Base-by-base conservation (phyloP, 2,329 filamentous ascomycete genomes). In the Gyromitra esculenta region DNA sequence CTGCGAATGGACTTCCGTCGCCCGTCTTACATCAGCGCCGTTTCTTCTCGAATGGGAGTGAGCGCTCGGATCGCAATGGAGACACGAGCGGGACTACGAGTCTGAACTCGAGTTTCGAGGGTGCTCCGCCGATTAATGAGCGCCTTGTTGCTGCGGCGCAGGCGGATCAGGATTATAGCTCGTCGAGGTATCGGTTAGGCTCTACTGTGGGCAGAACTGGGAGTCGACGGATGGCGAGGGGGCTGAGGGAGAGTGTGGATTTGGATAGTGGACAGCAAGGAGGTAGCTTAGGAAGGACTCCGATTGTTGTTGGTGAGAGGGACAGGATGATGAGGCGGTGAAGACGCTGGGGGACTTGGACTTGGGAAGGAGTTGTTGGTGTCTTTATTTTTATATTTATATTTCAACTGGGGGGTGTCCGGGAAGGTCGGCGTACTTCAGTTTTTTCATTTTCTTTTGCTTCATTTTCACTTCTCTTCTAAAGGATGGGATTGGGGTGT, bases 171-270 rank as follows among this genome's bases (percentile, higher is more conserved):
- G 57, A 60, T 35, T 60, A 60, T 60, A 15, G 35, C 21, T 54
- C 50, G 21, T 54, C 50, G 15, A 41, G 57, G n/a, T 60, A 41
- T 25, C 57, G 57, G 2, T 25, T 54, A 21, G 9, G 50, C 21
- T 59, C 64, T 25, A 31, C 25, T 31, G 41, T 57, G 39, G 37
- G 50, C 9, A 54, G 50, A 21, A 54, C 52, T 43, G 39, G 57
- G 35, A 54, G 59, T 21, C 70, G 75, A 52, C 59, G 75, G 25
- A n/a, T 71, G n/a, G 41, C 35, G 9, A 60, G 75, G 37, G 62
- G 48, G 5, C 8, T 77, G 41, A 77, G 75, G 52, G 77, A 77
- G 69, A 75, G 75, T 60, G 77, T 78, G 21, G 77, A 78, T 21
- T 48, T 78, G 69, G 77, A 78, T 70, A 64, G 39, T 48, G 54